phyloP scores from a whole-genome alignment of 176 grass and related monocot species.

The Rhipidocladum racemiflorum region DNA sequence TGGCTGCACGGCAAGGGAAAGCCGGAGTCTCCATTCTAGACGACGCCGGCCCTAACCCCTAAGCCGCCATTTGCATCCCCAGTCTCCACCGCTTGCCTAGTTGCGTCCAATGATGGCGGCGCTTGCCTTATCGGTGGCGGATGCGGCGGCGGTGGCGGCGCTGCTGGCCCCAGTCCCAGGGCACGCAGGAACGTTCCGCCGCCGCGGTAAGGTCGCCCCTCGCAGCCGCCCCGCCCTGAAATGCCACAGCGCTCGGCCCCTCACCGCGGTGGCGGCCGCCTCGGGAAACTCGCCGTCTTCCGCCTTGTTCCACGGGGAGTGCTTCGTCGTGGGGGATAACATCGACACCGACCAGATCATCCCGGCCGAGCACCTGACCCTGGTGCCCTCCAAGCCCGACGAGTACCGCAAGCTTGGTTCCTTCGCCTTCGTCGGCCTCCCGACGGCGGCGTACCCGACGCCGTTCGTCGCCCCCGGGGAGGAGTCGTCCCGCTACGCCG shows the following conservation, averaged over 20 bases:
- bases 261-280: not conserved
- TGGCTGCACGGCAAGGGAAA: not conserved
- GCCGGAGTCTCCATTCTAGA: too few relatives aligned
- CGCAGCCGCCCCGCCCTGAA: not conserved
- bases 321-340: slow-evolving; percentile 84
- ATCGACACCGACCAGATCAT: slow-evolving; percentile 99
- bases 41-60: slow-evolving; percentile 25
- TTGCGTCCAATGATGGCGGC: slow-evolving; percentile 27
- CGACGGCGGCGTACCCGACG: slow-evolving; percentile 37
- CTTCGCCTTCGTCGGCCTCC: slow-evolving; percentile 70
- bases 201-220: not conserved
- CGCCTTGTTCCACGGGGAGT: slow-evolving; percentile 66
- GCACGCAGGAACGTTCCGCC: not conserved
- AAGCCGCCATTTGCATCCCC: too few relatives aligned
- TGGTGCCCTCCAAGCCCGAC: slow-evolving; percentile 87
- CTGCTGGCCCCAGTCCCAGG: not conserved
- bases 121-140: not conserved
- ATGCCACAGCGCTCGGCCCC: slow-evolving; percentile 18
- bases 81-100: not conserved
- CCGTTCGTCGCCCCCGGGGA: slow-evolving; percentile 62
- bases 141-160: not conserved
- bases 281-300: slow-evolving; percentile 32
- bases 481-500: slow-evolving; percentile 41
- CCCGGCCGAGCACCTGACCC: slow-evolving; percentile 87
- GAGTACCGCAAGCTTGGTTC: slow-evolving; percentile 96